Conservation (phyloP, 2,329 filamentous ascomycete species). For the Calonectria crousiana region DNA sequence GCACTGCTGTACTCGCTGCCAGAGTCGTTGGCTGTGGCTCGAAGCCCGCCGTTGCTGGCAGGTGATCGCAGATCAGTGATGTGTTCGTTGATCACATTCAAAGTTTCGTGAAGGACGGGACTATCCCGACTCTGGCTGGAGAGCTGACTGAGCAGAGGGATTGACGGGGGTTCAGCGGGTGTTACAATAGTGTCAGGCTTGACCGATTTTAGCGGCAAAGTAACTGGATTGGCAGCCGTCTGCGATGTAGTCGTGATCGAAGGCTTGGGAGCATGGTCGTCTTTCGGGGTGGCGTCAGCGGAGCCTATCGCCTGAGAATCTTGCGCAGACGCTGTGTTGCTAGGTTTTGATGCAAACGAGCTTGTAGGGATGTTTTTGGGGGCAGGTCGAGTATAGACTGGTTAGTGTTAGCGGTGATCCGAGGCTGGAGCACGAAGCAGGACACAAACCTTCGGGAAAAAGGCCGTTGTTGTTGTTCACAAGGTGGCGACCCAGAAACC, state of each 20-base stretch:
- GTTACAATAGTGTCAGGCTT: slow-evolving; percentile 48
- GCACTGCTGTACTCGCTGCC: slow-evolving; percentile 93
- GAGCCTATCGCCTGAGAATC: slow-evolving; percentile 37
- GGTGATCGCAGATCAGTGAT: slow-evolving; percentile 84
- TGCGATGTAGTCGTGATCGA: slow-evolving; percentile 45
- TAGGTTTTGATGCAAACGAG: slow-evolving; percentile 47
- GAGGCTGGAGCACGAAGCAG: slow-evolving; percentile 21
- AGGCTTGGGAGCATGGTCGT: slow-evolving; percentile 49
- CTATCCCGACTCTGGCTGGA: slow-evolving; percentile 62
- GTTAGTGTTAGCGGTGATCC: slow-evolving; percentile 38
- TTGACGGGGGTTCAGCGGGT: slow-evolving; percentile 43
- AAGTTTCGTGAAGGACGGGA: slow-evolving; percentile 91
- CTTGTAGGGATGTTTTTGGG: slow-evolving; percentile 58
- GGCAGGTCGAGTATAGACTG: slow-evolving; percentile 72
- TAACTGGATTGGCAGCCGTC: slow-evolving; percentile 47
- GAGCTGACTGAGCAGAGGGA: slow-evolving; percentile 51
- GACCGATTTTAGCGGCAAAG: slow-evolving; percentile 58
- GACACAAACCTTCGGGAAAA: slow-evolving; percentile 80
- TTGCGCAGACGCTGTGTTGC: slow-evolving; percentile 45
- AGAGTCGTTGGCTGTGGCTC: slow-evolving; percentile 76
- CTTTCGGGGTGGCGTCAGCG: slow-evolving; percentile 39
- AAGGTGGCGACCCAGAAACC: slow-evolving; percentile 83
- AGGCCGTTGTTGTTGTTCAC: slow-evolving; percentile 80
- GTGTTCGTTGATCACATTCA: slow-evolving; percentile 97
- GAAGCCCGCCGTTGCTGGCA: slow-evolving; percentile 63